These are phyloP conservation scores for Tilletia walkeri DNA, from an alignment of 1,284 basidiomycete species.

Conservation along the genomic window DNA sequence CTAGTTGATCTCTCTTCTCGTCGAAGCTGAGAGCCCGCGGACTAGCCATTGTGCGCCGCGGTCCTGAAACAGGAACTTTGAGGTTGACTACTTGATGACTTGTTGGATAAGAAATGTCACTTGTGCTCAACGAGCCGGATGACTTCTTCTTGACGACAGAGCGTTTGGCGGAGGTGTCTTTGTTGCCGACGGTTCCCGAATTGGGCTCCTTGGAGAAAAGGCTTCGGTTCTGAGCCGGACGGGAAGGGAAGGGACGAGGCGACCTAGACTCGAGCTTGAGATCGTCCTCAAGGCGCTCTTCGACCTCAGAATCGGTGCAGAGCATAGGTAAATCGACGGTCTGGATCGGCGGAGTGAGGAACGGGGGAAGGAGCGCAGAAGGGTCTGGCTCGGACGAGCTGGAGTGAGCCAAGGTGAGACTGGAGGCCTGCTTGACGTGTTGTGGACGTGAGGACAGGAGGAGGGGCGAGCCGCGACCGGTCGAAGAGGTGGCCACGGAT, in stretches of 20 bases:
- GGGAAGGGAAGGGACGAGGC: background rate
- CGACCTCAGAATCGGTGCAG: background rate
- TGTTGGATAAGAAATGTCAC: background rate
- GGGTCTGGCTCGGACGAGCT: background rate
- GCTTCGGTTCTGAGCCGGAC: background rate
- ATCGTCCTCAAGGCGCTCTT: slow-evolving; percentile 13
- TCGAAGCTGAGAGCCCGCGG: background rate
- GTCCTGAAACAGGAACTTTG: no score
- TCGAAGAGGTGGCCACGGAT: background rate
- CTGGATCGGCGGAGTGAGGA: background rate
- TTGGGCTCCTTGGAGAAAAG: background rate
- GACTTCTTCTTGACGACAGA: background rate
- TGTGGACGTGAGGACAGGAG: background rate
- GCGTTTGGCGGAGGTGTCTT: background rate
- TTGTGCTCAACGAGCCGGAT: background rate
- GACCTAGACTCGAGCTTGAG: background rate
- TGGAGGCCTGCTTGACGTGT: background rate
- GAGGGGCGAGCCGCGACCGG: slow-evolving; percentile 7
- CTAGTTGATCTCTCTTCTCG: background rate
- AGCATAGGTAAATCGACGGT: background rate
- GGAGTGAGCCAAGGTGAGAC: background rate
- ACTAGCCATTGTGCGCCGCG: background rate
- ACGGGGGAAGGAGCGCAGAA: background rate
- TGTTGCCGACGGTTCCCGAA: background rate
- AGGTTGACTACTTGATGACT: background rate